These are phyloP conservation scores for Epichloe baconii DNA, from an alignment of 2,329 filamentous ascomycete species.

Conservation along the genomic window DNA sequence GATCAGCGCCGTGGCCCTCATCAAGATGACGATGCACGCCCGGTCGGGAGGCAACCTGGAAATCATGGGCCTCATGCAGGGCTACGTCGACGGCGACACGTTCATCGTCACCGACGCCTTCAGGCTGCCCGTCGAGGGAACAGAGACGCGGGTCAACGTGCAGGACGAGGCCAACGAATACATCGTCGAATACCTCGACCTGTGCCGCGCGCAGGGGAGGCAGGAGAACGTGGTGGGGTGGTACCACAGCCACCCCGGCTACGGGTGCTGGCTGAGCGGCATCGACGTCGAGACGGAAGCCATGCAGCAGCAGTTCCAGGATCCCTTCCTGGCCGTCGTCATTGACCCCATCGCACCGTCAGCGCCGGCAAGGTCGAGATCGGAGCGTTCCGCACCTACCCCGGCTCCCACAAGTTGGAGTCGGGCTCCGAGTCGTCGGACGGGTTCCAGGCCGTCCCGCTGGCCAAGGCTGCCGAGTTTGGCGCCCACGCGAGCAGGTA, in stretches of 20 bases:
- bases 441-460: conserved; percentile 65
- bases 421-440: conserved; percentile 23
- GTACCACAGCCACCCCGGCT: conserved; percentile 97
- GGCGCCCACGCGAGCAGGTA: conserved; percentile 84
- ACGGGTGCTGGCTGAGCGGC: conserved; percentile 94
- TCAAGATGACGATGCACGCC: conserved; percentile 99
- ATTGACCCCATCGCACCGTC: conserved; percentile 91
- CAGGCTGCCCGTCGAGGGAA: conserved; percentile 87
- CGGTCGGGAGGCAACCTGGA: conserved; percentile 87
- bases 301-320: conserved; percentile 72
- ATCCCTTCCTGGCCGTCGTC: conserved; percentile 90
- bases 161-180: conserved; percentile 96
- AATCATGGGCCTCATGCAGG: conserved; percentile 97
- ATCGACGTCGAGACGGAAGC: conserved; percentile 88
- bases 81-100: conserved; percentile 72
- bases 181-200: conserved; percentile 72
- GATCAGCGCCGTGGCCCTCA: conserved; percentile 81
- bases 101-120: conserved; percentile 93
- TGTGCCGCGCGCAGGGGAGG: conserved; percentile 61
- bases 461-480: conserved; percentile 92
- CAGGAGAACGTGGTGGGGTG: conserved; percentile 91
- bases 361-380: conserved; percentile 94
- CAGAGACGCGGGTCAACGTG: conserved; percentile 95
- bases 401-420: conserved; percentile 52
- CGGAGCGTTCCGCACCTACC: conserved; percentile 87